Conservation (phyloP, 2,329 filamentous ascomycete species). For the Rhinocladiella similis region DNA sequence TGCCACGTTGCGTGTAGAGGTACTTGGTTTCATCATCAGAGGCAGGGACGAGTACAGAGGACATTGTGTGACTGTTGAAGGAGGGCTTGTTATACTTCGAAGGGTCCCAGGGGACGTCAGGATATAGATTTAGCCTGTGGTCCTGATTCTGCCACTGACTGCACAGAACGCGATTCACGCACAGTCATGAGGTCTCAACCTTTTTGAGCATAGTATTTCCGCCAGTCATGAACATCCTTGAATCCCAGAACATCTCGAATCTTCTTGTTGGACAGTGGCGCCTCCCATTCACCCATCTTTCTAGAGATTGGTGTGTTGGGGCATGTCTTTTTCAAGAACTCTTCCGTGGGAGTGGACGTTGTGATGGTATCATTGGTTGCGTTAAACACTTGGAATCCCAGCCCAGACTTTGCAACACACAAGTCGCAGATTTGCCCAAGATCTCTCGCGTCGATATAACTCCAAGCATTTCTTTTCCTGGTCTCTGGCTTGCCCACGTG, state of each 20-base stretch:
- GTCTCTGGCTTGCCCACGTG: conserved; percentile 53
- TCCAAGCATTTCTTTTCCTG: conserved; percentile 61
- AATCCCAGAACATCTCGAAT: conserved; percentile 60
- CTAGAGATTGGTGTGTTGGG: conserved; percentile 54
- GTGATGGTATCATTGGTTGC: conserved; percentile 65
- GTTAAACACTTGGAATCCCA: conserved; percentile 66
- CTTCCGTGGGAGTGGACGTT: conserved; percentile 50
- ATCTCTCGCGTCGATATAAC: conserved; percentile 63
- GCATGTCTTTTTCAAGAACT: conserved; percentile 53
- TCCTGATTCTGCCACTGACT: too few relatives aligned
- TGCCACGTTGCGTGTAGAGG: too few relatives aligned
- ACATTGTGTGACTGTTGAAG: too few relatives aligned
- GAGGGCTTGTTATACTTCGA: too few relatives aligned
- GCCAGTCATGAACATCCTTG: conserved; percentile 60
- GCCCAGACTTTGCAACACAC: conserved; percentile 52
- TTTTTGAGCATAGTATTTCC: conserved; percentile 40
- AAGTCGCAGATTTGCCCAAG: conserved; percentile 62
- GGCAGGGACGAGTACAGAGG: too few relatives aligned
- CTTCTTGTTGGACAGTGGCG: conserved; percentile 62
- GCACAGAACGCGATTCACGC: too few relatives aligned
- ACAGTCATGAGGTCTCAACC: neutral
- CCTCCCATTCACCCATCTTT: conserved; percentile 60
- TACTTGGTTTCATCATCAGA: too few relatives aligned
- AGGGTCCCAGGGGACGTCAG: too few relatives aligned
- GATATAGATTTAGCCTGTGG: too few relatives aligned